A percentile compares a stretch with the other conserved stretches of the same genome.
Evolutionary conservation across 768 basidiomycete genomes (phyloP).

Genomic region (Auricularia auricula-judae): DNA sequence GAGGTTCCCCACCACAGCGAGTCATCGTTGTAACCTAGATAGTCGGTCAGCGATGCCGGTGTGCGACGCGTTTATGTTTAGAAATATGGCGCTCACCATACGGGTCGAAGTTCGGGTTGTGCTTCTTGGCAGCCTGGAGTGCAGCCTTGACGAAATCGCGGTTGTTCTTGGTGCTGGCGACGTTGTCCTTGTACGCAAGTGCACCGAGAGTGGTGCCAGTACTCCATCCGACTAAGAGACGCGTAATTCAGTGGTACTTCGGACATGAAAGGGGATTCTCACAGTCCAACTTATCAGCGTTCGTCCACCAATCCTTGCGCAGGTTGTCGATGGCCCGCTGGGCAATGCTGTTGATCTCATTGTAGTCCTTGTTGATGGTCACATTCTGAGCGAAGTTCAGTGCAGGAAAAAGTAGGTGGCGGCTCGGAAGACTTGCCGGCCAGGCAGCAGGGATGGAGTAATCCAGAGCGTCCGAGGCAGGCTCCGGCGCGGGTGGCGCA

Average conservation of each 20-base stretch:
- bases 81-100: neutral
- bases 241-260: neutral
- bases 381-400: neutral
- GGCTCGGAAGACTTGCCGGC: neutral
- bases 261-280: too few relatives aligned
- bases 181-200: neutral
- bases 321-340: neutral
- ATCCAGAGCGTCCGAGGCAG: neutral
- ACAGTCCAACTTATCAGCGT: neutral
- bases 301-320: neutral
- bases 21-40: neutral
- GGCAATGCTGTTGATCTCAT: neutral
- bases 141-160: neutral
- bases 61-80: neutral
- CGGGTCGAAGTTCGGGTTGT: neutral
- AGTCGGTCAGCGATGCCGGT: neutral
- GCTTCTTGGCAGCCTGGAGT: neutral
- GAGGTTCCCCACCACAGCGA: slow-evolving; percentile 42
- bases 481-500: too few relatives aligned
- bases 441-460: neutral
- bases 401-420: too few relatives aligned
- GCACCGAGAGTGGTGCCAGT: neutral
- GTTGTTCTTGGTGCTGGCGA: neutral
- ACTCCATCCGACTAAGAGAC: neutral
- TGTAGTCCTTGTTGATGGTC: neutral